Evolutionary conservation across 2,329 filamentous ascomycete genomes (phyloP), one percentile per base, ranked within the genome.

Genomic region (Arthrobotrys entomopaga): DNA sequence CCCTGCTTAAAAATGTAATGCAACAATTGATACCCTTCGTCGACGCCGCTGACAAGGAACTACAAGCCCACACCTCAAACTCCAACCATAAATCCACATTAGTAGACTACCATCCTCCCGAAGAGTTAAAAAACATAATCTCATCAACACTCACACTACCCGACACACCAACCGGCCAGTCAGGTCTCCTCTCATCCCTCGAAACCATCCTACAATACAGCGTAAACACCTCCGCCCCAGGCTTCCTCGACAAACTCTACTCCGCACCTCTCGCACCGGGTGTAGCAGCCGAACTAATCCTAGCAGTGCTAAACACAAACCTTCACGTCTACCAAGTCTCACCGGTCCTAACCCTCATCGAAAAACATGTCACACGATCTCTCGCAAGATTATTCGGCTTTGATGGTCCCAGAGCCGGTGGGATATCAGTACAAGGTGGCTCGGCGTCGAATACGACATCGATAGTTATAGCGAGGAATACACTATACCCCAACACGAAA

Each of bases 211-310:
- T 98, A 48, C 85, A 87, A 76, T 93, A 96, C 82, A 95, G 91
- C 79, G 94, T 98, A 80, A 99, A 99, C 82, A 97, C 94, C n/a
- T 98, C 93, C 91, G 91, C 96, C 79, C 93, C 97, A 82, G 94
- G 94, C 10, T 99, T 98, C 82, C 83, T 98, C 79, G 93, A 97
- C 82, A 98, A 99, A 83, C 85, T 98, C 16, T 98, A 97, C 81
- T 88, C 91, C n/a, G 90, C 90, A 77, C 96, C 92, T 43, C 95
- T 95, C 80, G 90, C 94, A 48, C 90, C 94, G 7, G 94, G 94
- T 16, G 86, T 98, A 0, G 88, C 90, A 15, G 90, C 92, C 1
- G 95, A 98, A 79, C 84, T 98, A 67, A 85, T 98, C 7, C 87
- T 98, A 24, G 89, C 91, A 0, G 87, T 91, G 0, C 83, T 99